Conservation (phyloP, 805 yeast genomes). For the Candida ortonii region DNA sequence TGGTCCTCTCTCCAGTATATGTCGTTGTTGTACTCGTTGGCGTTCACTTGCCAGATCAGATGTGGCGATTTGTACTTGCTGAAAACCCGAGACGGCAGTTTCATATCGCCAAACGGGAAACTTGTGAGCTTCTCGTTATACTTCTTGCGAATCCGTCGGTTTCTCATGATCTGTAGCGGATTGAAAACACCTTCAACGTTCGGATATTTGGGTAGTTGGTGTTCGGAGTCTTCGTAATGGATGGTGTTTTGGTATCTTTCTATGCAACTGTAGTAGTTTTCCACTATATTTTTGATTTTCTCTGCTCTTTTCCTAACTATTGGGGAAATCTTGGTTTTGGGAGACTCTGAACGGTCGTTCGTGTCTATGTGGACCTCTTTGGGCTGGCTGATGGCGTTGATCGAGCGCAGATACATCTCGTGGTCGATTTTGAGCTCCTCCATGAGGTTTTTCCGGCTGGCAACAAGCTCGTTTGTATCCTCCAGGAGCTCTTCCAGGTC, state of each 20-base stretch:
- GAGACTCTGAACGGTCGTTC: not conserved
- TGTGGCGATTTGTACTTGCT: slow-evolving; percentile 43
- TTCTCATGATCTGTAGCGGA: slow-evolving; percentile 79
- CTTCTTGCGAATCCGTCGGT: slow-evolving; percentile 56
- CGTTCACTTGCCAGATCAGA: slow-evolving; percentile 62
- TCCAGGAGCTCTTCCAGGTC: slow-evolving; percentile 18
- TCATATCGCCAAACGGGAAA: slow-evolving; percentile 45
- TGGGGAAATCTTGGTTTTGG: slow-evolving; percentile 27
- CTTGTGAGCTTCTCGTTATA: slow-evolving; percentile 47
- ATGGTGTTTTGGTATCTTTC: slow-evolving; percentile 39
- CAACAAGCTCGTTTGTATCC: slow-evolving; percentile 41
- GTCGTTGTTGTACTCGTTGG: slow-evolving; percentile 58
- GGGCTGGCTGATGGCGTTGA: slow-evolving; percentile 5
- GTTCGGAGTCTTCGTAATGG: slow-evolving; percentile 21
- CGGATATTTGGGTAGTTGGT: slow-evolving; percentile 30
- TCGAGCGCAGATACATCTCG: slow-evolving; percentile 15
- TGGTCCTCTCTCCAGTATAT: slow-evolving; percentile 53
- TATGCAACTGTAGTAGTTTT: slow-evolving; percentile 47
- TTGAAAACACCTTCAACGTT: slow-evolving; percentile 71
- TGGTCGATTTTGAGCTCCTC: slow-evolving; percentile 42
- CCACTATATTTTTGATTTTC: slow-evolving; percentile 45
- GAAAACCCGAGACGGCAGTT: slow-evolving; percentile 65
- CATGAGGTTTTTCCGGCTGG: slow-evolving; percentile 41
- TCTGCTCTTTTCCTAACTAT: slow-evolving; percentile 46
- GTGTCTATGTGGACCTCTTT: not conserved